phyloP scores from a whole-genome alignment of 441 rosid species.

The Aleurites moluccanus region DNA sequence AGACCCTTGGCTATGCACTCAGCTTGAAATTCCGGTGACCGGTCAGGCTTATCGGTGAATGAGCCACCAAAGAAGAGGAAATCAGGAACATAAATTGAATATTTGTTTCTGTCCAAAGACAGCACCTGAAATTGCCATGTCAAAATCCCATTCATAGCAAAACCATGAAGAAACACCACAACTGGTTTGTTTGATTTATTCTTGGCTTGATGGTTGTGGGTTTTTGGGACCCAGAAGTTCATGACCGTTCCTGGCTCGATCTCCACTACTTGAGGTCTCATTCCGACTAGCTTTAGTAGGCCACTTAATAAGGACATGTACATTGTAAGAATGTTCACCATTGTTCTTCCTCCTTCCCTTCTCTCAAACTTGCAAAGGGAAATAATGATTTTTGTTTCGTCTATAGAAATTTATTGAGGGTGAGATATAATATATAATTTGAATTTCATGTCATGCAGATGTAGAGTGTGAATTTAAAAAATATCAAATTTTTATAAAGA shows the following conservation, averaged over 20 bases:
- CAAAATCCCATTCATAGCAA: constrained; percentile 31
- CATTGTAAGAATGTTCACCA: constrained; percentile 29
- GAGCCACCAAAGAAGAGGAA: constrained; percentile 46
- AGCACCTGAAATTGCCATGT: constrained; percentile 46
- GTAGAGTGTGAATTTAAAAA: too few species aligned
- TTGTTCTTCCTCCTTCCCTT: neutral
- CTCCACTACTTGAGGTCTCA: constrained; percentile 30
- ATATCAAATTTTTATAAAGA: too few species aligned
- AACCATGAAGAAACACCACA: constrained; percentile 44
- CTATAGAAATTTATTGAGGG: too few species aligned
- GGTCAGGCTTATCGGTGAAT: constrained; percentile 22
- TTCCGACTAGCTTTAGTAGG: constrained; percentile 34
- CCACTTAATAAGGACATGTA: constrained; percentile 26
- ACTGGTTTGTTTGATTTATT: constrained; percentile 20
- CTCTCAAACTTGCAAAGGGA: too few species aligned
- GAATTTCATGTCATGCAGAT: too few species aligned
- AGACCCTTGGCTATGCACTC: constrained; percentile 41
- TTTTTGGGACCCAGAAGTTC: constrained; percentile 45
- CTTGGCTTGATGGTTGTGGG: neutral
- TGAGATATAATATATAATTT: too few species aligned
- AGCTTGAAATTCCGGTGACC: constrained; percentile 43
- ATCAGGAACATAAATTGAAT: constrained; percentile 46
- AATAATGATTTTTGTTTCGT: too few species aligned
- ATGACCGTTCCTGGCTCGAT: constrained; percentile 41
- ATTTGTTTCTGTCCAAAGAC: constrained; percentile 25